Evolutionary conservation across 129 eudicot species (phyloP), one percentile per base, ranked within the genome.

Genomic region (Flaveria linearis): DNA sequence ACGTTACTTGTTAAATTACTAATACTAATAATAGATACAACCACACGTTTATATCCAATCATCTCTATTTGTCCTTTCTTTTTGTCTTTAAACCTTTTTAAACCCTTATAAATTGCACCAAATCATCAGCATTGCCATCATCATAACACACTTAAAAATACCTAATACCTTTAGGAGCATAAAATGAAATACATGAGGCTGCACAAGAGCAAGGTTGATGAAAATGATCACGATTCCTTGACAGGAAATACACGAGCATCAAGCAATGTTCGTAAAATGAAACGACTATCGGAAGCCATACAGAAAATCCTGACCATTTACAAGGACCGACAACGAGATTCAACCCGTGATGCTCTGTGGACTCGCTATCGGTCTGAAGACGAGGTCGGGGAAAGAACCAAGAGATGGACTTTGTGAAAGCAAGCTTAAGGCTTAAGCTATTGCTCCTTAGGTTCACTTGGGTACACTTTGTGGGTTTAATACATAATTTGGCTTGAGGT

Each of bases 101-200:
- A 67, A 28, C 57, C 81, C 75, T 55, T 77, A 77, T 77, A 77
- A 68, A 55, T 68, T 77, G 69, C 45, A 52, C 4, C 12, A 58
- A 20, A 76, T 36, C 52, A 20, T 64, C n/a, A 66, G 0, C 22
- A 20, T 20, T 20, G 22, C 22, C 22, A 20, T 36, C 39, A 36
- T 65, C 11, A 47, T 25, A 3, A 6, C 2, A 65, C 57, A 74
- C 33, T 30, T 16, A 18, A 63, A 53, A 30, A 30, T 30, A 4
- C 36, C 36, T 30, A 30, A 41, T 16, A 52, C 68, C 55, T 20
- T 66, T 33, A 53, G n/a, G 56, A 51, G 6, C 36, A 47, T n/a
- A 57, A 53, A 55, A 77, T 77, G 81, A 77, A 69, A 69, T 77
- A 77, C 76, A 42, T 4, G 17, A 77, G 58, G 76, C 76, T 77